phyloP scores from a whole-genome alignment of 495 filamentous ascomycete species.

The Penicillium soppii region DNA sequence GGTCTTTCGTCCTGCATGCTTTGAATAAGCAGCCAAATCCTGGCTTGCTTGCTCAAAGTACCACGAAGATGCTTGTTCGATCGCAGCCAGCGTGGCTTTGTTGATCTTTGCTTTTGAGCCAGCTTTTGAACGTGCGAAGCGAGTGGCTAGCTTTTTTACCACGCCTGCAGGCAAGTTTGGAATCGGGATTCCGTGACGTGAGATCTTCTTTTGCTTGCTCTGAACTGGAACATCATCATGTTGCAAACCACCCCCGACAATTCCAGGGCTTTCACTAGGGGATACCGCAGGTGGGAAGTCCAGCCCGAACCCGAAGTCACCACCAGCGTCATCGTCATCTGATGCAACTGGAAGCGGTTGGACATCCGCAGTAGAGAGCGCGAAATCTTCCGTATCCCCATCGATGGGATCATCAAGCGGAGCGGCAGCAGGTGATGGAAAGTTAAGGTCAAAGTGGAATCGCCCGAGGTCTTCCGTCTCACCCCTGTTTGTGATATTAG shows the following conservation, averaged over 20 bases:
- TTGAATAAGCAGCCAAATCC: constrained; percentile 74
- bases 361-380: constrained; percentile 34
- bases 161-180: constrained; percentile 68
- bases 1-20: constrained; percentile 77
- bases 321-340: constrained; percentile 24
- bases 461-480: constrained; percentile 48
- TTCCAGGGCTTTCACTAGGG: constrained; percentile 36
- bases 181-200: constrained; percentile 70
- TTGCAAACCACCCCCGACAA: constrained; percentile 44
- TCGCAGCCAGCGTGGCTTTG: constrained; percentile 67
- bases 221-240: constrained; percentile 28
- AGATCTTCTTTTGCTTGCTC: constrained; percentile 57
- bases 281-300: constrained; percentile 28
- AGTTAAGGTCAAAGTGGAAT: constrained; percentile 45
- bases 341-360: constrained; percentile 24
- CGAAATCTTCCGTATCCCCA: constrained; percentile 41
- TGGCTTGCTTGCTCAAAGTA: constrained; percentile 85
- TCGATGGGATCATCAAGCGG: constrained; percentile 31
- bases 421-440: constrained; percentile 36
- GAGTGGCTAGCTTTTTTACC: constrained; percentile 73
- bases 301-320: constrained; percentile 33
- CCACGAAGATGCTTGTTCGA: constrained; percentile 79
- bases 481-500: constrained; percentile 40
- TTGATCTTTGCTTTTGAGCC: constrained; percentile 63
- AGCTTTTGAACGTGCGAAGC: constrained; percentile 61